Base-by-base conservation (phyloP, 345 rosid species). In the Pistacia integerrima region DNA sequence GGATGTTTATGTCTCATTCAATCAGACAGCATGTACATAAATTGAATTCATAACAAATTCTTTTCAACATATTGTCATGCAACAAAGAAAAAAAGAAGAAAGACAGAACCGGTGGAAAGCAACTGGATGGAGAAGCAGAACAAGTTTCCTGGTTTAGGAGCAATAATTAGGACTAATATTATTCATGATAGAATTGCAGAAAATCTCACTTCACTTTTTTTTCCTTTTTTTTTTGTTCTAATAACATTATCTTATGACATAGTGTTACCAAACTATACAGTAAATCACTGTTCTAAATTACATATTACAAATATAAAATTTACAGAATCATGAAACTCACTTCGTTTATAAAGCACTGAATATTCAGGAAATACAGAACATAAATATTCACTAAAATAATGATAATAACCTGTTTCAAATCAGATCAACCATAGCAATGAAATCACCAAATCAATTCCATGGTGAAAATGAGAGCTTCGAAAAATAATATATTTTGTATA, bases 61-160 rank as follows among this genome's bases (percentile, higher is more conserved):
- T 46, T 3, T 20, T 25, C 14, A 51, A 4, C 1, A 71, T 41
- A 38, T 8, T 11, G 52, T 18, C 51, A 65, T 44, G 35, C n/a
- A 25, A 22, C 17, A 67, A 18, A 5, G 20, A 38, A 38, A 7
- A 44, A 13, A 20, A 66, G 20, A 12, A 2, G n/a, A 49, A 48
- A 68, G 18, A 68, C 3, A 10, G 17, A 28, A 10, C 17, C 56
- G 3, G 44, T 20, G 30, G 36, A 7, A 12, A 14, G 41, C 38
- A 59, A 13, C 4, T 11, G 56, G 12, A 72, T 44, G 22, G n/a
- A 55, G 8, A 11, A 3, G 11, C 33, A 35, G 2, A 54, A 14
- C 28, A 55, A 33, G 74, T 20, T 56, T 70, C n/a, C 51, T 11
- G 22, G 73, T 12, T 54, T 70, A 70, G 55, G 64, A 25, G 57